phyloP scores from a whole-genome alignment of 192 early-diverging fungal genomes.

The Backusella circina region DNA sequence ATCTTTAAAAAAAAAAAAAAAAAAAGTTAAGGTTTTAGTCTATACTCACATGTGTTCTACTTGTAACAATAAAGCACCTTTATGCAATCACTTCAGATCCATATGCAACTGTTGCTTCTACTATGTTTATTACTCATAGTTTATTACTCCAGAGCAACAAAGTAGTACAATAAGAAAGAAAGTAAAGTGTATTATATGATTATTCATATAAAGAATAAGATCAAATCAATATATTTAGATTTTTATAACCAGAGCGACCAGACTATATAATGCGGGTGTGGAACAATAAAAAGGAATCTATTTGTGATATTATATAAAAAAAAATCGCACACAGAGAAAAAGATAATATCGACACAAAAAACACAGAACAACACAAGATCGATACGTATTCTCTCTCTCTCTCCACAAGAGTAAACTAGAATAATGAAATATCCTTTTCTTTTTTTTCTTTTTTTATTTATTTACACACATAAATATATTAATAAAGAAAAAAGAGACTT shows the following conservation, averaged over 20 bases:
- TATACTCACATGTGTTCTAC: not conserved
- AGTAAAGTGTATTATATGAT: not conserved
- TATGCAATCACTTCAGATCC: not conserved
- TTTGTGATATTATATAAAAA: not conserved
- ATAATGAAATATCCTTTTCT: not conserved
- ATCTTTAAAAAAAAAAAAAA: not conserved
- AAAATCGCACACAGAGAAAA: not conserved
- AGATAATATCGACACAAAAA: not conserved
- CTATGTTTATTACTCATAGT: too few species aligned
- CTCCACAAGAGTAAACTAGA: too few species aligned
- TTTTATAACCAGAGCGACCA: not conserved
- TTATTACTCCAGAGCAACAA: too few species aligned
- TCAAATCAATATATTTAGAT: not conserved
- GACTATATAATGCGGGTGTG: not conserved
- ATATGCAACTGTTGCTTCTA: not conserved
- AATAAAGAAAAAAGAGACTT: not conserved
- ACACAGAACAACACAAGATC: not conserved
- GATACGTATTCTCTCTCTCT: too few species aligned
- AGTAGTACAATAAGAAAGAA: not conserved
- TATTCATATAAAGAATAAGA: not conserved
- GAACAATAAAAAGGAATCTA: not conserved
- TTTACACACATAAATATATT: not conserved
- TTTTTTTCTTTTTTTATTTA: not conserved
- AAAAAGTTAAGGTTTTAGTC: not conserved
- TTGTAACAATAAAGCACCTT: not conserved